Percentiles rank a stretch among this genome's conserved stretches.
Conservation (phyloP, 495 filamentous ascomycete genomes). For the Penicillium paradoxum region DNA sequence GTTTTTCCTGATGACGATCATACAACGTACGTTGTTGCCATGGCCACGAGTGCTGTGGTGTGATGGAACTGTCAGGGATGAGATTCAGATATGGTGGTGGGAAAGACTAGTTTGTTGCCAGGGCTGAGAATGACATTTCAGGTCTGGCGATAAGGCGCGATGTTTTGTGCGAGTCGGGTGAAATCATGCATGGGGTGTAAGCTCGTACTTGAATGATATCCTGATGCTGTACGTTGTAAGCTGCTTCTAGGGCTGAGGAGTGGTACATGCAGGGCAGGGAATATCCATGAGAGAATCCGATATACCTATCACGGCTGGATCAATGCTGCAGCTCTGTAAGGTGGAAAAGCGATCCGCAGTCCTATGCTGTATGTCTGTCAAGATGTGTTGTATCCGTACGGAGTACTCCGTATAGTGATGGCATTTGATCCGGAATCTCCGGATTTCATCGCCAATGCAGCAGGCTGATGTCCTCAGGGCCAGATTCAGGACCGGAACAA, state of each 20-base stretch:
- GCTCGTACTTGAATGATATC: background rate
- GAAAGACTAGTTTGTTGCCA: background rate
- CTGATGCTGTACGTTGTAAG: background rate
- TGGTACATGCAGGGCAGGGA: background rate
- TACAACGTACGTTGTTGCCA: no score
- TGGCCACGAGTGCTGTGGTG: background rate
- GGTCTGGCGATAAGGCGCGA: background rate
- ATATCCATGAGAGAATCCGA: background rate
- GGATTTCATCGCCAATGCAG: background rate
- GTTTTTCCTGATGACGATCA: background rate
- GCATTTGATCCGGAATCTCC: no score
- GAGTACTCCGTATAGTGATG: no score
- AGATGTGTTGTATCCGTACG: no score
- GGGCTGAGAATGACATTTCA: background rate
- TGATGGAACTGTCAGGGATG: background rate
- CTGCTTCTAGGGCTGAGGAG: background rate
- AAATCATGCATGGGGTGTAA: background rate
- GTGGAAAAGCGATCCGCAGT: background rate
- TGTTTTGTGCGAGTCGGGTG: background rate
- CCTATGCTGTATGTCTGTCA: background rate
- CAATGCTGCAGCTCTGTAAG: background rate
- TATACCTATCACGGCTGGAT: background rate
- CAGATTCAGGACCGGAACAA: background rate
- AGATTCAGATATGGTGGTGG: background rate
- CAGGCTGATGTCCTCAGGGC: background rate